phyloP scores from a whole-genome alignment of 768 basidiomycete genomes.

The Chalciporus chontae region DNA sequence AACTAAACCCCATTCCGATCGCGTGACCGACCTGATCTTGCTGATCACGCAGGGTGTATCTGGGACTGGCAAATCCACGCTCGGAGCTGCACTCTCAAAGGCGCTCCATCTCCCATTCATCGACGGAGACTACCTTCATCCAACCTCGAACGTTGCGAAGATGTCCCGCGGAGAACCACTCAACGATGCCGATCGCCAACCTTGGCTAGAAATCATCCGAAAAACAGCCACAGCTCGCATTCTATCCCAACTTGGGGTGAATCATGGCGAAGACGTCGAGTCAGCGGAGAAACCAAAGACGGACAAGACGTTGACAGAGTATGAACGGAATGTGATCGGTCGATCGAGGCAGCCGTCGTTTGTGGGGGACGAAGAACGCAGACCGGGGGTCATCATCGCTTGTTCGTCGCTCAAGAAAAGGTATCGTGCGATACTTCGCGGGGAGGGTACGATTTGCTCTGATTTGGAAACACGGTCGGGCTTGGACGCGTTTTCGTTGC shows the following conservation, averaged over 20 bases:
- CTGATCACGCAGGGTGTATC: conserved; percentile 55
- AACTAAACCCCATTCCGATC: neutral
- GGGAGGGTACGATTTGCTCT: neutral
- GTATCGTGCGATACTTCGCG: conserved; percentile 83
- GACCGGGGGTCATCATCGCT: conserved; percentile 68
- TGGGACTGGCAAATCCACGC: conserved; percentile 69
- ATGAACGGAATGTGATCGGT: neutral
- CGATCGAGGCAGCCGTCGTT: conserved; percentile 8
- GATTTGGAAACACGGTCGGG: neutral
- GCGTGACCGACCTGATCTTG: neutral
- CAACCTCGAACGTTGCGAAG: conserved; percentile 77
- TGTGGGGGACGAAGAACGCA: conserved; percentile 3
- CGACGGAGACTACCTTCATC: conserved; percentile 89
- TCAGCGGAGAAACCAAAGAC: conserved; percentile 6
- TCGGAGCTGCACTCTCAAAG: conserved; percentile 60
- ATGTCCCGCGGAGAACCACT: conserved; percentile 78
- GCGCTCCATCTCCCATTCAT: conserved; percentile 70
- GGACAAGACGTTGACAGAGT: neutral
- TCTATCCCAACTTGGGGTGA: neutral
- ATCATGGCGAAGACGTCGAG: conserved; percentile 27
- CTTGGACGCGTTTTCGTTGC: conserved; percentile 26
- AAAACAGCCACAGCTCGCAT: conserved; percentile 44
- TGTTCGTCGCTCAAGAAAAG: conserved; percentile 81
- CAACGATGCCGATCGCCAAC: conserved; percentile 76
- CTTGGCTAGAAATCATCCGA: conserved; percentile 81